Evolutionary conservation across 2,329 filamentous ascomycete genomes (phyloP).

Genomic region (Botrytis deweyae): DNA sequence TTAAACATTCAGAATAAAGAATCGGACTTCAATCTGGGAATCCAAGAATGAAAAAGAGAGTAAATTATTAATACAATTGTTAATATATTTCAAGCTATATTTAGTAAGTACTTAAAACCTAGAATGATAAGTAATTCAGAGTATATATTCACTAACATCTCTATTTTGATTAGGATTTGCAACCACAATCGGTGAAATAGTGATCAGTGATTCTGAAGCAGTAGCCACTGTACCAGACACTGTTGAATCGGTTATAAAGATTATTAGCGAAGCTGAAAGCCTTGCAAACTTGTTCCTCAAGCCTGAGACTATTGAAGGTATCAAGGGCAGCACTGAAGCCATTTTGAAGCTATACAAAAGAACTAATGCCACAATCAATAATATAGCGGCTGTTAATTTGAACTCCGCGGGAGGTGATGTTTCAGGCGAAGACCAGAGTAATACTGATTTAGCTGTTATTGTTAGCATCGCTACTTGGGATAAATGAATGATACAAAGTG

Average conservation of each 20-base stretch:
- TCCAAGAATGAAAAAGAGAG: not conserved
- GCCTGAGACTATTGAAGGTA: not conserved
- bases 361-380: not conserved
- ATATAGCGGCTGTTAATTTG: not conserved
- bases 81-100: not conserved
- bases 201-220: not conserved
- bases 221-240: not conserved
- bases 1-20: not conserved
- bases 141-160: not conserved
- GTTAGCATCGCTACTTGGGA: not conserved
- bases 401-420: not conserved
- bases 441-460: not conserved
- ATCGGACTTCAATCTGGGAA: not conserved
- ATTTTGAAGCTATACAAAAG: conserved; percentile 5
- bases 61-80: not conserved
- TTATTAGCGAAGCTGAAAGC: not conserved
- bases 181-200: not conserved
- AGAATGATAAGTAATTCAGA: not conserved
- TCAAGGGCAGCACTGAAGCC: not conserved
- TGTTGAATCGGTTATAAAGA: not conserved
- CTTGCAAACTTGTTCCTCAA: not conserved
- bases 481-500: not conserved
- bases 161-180: conserved; percentile 5
- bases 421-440: not conserved
- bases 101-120: not conserved